These are phyloP conservation scores for Dactylonectria macrodidyma DNA, from an alignment of 2,329 filamentous ascomycete genomes.

Conservation along the genomic window DNA sequence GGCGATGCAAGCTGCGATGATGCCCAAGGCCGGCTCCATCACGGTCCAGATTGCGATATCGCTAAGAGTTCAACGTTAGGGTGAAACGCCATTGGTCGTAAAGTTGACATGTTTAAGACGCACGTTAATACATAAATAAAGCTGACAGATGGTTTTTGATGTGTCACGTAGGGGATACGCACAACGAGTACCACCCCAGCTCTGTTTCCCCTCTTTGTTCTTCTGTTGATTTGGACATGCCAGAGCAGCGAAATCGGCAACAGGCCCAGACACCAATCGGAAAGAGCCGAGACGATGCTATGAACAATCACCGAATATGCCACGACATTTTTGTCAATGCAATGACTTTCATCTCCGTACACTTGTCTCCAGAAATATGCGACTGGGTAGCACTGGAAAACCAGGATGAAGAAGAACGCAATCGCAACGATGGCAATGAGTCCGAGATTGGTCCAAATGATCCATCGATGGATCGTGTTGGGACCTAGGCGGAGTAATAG, in stretches of 20 bases:
- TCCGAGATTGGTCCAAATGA: not conserved
- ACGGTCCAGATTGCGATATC: slow-evolving; percentile 52
- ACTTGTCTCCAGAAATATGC: not conserved
- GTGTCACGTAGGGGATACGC: not conserved
- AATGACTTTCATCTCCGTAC: not conserved
- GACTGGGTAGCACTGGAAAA: not conserved
- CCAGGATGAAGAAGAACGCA: not conserved
- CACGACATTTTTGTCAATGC: slow-evolving; percentile 22
- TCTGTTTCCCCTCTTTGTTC: slow-evolving; percentile 54
- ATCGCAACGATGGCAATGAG: not conserved
- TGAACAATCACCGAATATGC: slow-evolving; percentile 61
- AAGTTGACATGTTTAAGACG: not conserved
- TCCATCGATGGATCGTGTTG: not conserved
- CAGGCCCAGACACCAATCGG: slow-evolving; percentile 64
- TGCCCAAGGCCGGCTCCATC: slow-evolving; percentile 52
- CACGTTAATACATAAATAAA: not conserved
- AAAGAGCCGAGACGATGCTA: slow-evolving; percentile 60
- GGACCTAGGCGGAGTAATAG: not conserved
- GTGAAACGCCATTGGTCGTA: not conserved
- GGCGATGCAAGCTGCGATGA: slow-evolving; percentile 52
- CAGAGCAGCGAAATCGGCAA: slow-evolving; percentile 67
- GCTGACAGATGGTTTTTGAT: not conserved
- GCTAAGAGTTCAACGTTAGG: slow-evolving; percentile 34
- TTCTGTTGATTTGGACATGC: slow-evolving; percentile 63
- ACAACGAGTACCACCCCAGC: not conserved